phyloP scores from a whole-genome alignment of 306 rosid genomes.

The Cucumis cinereus region DNA sequence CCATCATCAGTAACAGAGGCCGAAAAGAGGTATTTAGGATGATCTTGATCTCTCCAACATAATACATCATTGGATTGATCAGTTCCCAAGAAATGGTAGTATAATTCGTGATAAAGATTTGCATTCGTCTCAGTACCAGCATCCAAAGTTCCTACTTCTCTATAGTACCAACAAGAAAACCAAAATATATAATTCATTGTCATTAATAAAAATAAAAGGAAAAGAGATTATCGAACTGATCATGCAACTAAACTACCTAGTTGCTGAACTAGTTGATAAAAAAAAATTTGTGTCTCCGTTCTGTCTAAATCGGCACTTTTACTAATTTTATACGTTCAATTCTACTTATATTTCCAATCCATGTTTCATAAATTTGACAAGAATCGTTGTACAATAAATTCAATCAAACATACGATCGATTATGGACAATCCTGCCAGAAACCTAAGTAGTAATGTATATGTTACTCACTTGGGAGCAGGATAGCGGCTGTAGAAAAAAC shows the following conservation, averaged over 20 bases:
- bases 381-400: background rate
- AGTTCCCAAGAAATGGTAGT: slow-evolving; percentile 74
- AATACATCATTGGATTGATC: slow-evolving; percentile 76
- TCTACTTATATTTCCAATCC: background rate
- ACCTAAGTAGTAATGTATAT: background rate
- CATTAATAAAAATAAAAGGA: background rate
- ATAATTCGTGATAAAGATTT: slow-evolving; percentile 65
- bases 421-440: background rate
- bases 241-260: background rate
- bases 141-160: slow-evolving; percentile 51
- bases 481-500: slow-evolving; percentile 83
- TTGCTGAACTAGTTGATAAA: background rate
- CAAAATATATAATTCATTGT: slow-evolving; percentile 7
- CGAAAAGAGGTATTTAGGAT: slow-evolving; percentile 57
- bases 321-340: background rate
- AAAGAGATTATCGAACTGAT: background rate
- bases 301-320: background rate
- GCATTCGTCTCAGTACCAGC: slow-evolving; percentile 84
- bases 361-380: background rate
- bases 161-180: slow-evolving; percentile 16
- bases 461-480: slow-evolving; percentile 73
- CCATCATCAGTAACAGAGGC: slow-evolving; percentile 66
- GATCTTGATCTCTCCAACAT: slow-evolving; percentile 77
- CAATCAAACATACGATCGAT: background rate
- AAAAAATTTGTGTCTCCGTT: background rate